Evolutionary conservation across 805 yeast genomes (phyloP).

Genomic region (Lipomyces oligophaga): DNA sequence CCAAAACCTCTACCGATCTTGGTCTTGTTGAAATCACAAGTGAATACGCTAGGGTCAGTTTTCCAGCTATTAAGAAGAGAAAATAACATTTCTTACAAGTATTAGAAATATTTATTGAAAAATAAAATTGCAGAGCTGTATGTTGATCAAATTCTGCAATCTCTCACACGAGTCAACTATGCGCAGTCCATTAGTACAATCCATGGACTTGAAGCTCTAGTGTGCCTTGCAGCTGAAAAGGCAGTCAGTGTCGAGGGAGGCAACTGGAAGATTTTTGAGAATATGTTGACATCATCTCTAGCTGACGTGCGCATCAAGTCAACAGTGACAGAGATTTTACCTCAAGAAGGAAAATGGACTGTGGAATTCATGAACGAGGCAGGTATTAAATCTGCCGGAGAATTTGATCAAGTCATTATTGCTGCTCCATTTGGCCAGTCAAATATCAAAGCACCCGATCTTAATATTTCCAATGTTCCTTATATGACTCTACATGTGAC

Average conservation of each 20-base stretch:
- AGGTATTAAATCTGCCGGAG: slow-evolving; percentile 14
- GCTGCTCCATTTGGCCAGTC: slow-evolving; percentile 44
- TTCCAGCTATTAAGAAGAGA: no score
- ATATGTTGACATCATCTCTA: slow-evolving; percentile 38
- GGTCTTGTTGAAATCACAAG: slow-evolving; percentile 35
- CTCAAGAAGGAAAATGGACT: slow-evolving; percentile 23
- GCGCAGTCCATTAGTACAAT: slow-evolving; percentile 42
- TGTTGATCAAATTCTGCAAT: slow-evolving; percentile 39
- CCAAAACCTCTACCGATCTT: slow-evolving; percentile 24
- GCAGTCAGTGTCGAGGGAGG: slow-evolving; percentile 44
- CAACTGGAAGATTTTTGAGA: slow-evolving; percentile 44
- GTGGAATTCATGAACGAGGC: background rate
- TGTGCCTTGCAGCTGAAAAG: slow-evolving; percentile 41
- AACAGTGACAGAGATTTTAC: slow-evolving; percentile 33
- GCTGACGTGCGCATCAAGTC: slow-evolving; percentile 38
- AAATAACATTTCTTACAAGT: background rate
- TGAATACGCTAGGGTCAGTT: slow-evolving; percentile 31
- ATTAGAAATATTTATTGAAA: slow-evolving; percentile 8
- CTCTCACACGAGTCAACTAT: slow-evolving; percentile 46
- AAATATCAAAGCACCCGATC: slow-evolving; percentile 25
- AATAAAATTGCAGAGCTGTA: slow-evolving; percentile 31
- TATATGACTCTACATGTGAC: slow-evolving; percentile 44
- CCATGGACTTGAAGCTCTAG: slow-evolving; percentile 45
- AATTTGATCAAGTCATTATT: slow-evolving; percentile 45
- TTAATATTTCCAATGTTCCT: slow-evolving; percentile 32